phyloP scores from a whole-genome alignment of 1,139 yeast genomes.

The Sugiyamaella xylanicola region DNA sequence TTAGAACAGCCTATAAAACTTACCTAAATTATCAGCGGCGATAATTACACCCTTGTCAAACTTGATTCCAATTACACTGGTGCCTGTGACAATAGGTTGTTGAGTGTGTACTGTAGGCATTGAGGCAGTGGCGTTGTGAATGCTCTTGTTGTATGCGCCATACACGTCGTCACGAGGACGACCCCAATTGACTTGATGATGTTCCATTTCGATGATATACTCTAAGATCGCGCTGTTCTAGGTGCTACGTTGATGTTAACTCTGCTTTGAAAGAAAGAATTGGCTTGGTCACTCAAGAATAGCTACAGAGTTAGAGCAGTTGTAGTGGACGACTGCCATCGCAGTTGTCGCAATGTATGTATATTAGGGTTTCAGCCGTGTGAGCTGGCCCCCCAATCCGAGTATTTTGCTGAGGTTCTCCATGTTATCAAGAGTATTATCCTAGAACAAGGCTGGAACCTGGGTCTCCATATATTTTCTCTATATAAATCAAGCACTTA shows the following conservation, averaged over 20 bases:
- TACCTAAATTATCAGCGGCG: constrained; percentile 93
- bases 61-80: constrained; percentile 90
- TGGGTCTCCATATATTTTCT: background rate
- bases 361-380: too few relatives aligned
- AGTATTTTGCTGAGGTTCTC: too few relatives aligned
- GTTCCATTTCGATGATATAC: constrained; percentile 81
- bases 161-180: constrained; percentile 82
- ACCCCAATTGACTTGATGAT: constrained; percentile 95
- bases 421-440: too few relatives aligned
- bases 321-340: too few relatives aligned
- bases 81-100: constrained; percentile 94
- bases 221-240: too few relatives aligned
- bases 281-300: too few relatives aligned
- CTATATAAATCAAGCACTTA: background rate
- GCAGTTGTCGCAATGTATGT: too few relatives aligned
- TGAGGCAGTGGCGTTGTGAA: constrained; percentile 59
- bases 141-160: constrained; percentile 72
- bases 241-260: too few relatives aligned
- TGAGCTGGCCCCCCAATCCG: too few relatives aligned
- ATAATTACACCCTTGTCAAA: constrained; percentile 86
- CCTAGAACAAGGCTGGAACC: too few relatives aligned
- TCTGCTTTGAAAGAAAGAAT: too few relatives aligned
- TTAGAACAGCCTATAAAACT: constrained; percentile 20
- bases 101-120: constrained; percentile 86
- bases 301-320: too few relatives aligned